Evolutionary conservation across 306 rosid species (phyloP), one percentile per base, ranked within the genome.

Genomic region (Quercus agrifolia): DNA sequence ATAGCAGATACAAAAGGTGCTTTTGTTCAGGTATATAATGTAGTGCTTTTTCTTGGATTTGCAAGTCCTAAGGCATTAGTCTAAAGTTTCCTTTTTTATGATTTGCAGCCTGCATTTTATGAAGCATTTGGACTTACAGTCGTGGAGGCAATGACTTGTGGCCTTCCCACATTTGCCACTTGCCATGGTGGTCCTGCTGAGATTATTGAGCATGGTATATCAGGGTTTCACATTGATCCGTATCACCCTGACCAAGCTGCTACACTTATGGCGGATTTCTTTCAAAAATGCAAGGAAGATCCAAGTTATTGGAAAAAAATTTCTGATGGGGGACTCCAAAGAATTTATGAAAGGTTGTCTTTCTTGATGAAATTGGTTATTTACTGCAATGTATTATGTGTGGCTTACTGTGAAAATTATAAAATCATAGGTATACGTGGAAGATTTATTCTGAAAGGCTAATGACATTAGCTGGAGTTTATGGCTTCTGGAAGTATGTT

Each of bases 111-210:
- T 81, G 99, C 97, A 54, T 84, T 95, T 74, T 93, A 95, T 81
- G 99, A 95, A 88, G 99, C 98, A 18, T 95, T 95, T 82, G 99
- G 99, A 55, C 97, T 95, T 49, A 95, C 99, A 41, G 99, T 95
- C 71, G 96, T 95, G 80, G 99, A 91, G 91, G 93, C 97, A 69
- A 91, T 95, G 99, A 93, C 92, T 33, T 85, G 93, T 87, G 98
- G 94, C 46, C 98, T 93, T 56, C 99, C 99, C 1, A 91, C 93
- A 49, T 91, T 95, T 82, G 98, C 99, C 83, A 95, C 98, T 31
- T 52, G 83, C 88, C 96, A 95, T 76, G 98, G 97, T 79, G 98
- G 99, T 77, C 99, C 98, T 70, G 97, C 99, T 9, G 98, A 95
- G 88, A 95, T 95, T 70, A 95, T 95, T 18, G 98, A 93, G 85